phyloP scores from a whole-genome alignment of 352 stramenopile genomes.

The Pseudoperonospora humuli region DNA sequence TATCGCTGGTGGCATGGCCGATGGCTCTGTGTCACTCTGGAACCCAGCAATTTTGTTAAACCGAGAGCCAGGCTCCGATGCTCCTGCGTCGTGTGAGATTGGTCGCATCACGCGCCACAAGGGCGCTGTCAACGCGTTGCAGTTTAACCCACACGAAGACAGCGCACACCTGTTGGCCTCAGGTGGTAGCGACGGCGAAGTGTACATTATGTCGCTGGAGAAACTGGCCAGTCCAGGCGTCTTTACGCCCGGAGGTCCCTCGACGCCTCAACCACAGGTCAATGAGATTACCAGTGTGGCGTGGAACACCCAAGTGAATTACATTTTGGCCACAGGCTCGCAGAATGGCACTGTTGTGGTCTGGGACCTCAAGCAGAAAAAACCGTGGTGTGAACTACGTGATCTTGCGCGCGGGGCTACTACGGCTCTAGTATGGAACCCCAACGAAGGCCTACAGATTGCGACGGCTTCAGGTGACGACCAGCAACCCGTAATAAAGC shows the following conservation, averaged over 20 bases:
- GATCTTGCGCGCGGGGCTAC: slow-evolving; percentile 84
- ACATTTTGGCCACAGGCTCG: slow-evolving; percentile 95
- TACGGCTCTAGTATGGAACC: slow-evolving; percentile 95
- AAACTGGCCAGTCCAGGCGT: slow-evolving; percentile 84
- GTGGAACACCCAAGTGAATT: slow-evolving; percentile 97
- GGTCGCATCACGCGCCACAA: slow-evolving; percentile 82
- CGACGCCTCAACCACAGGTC: slow-evolving; percentile 48
- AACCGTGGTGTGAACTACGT: slow-evolving; percentile 96
- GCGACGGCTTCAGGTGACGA: slow-evolving; percentile 94
- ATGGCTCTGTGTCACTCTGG: slow-evolving; percentile 95
- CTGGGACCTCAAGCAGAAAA: slow-evolving; percentile 98
- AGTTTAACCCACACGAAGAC: slow-evolving; percentile 94
- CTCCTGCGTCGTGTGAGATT: slow-evolving; percentile 50
- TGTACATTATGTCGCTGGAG: slow-evolving; percentile 93
- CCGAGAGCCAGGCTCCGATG: slow-evolving; percentile 28
- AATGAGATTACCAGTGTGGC: slow-evolving; percentile 89
- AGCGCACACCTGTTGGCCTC: slow-evolving; percentile 90
- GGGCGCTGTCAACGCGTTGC: slow-evolving; percentile 87
- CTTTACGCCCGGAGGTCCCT: slow-evolving; percentile 80
- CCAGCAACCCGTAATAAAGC: slow-evolving; percentile 92
- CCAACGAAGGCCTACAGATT: slow-evolving; percentile 95
- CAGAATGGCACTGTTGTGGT: slow-evolving; percentile 93
- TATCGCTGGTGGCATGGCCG: slow-evolving; percentile 94
- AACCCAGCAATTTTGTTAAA: slow-evolving; percentile 88
- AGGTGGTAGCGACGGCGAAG: slow-evolving; percentile 90